These are phyloP conservation scores for Arabidopsis thaliana DNA, from an alignment of 345 rosid genomes.

Conservation along the genomic window DNA sequence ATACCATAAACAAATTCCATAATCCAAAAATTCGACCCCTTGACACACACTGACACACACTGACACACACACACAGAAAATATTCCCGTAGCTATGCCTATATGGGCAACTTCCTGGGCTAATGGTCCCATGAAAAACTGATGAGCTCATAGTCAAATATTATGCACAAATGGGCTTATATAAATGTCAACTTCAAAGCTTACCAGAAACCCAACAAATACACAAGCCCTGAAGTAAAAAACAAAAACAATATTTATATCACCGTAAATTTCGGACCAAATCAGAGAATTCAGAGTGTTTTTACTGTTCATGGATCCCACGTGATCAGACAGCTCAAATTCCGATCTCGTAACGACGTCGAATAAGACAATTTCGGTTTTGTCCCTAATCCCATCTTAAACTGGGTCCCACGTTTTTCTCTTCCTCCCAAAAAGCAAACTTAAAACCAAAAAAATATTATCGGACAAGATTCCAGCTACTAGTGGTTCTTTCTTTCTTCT, in stretches of 20 bases:
- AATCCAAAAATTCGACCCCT: too few species aligned
- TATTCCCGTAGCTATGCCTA: too few species aligned
- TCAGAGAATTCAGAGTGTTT: not conserved
- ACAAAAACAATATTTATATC: not conserved
- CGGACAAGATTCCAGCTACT: slow-evolving; percentile 45
- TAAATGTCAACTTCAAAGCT: not conserved
- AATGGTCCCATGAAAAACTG: too few species aligned
- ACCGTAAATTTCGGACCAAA: slow-evolving; percentile 37
- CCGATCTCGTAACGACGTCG: slow-evolving; percentile 43
- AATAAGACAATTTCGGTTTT: slow-evolving; percentile 35
- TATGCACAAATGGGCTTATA: not conserved
- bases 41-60: too few species aligned
- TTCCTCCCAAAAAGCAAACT: slow-evolving; percentile 22
- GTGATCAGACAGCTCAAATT: slow-evolving; percentile 47
- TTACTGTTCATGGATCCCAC: slow-evolving; percentile 42
- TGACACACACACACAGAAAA: too few species aligned
- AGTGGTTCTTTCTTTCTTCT: slow-evolving; percentile 21
- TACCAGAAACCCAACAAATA: slow-evolving; percentile 16
- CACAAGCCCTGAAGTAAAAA: not conserved
- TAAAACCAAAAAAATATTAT: slow-evolving; percentile 16
- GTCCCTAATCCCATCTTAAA: slow-evolving; percentile 23
- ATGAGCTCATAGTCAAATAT: too few species aligned
- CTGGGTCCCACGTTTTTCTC: slow-evolving; percentile 31
- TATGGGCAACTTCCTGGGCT: too few species aligned
- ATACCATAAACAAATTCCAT: too few species aligned